These are phyloP conservation scores for Symbiodinium natans DNA, from an alignment of 73 alveolate species.

Conservation along the genomic window DNA sequence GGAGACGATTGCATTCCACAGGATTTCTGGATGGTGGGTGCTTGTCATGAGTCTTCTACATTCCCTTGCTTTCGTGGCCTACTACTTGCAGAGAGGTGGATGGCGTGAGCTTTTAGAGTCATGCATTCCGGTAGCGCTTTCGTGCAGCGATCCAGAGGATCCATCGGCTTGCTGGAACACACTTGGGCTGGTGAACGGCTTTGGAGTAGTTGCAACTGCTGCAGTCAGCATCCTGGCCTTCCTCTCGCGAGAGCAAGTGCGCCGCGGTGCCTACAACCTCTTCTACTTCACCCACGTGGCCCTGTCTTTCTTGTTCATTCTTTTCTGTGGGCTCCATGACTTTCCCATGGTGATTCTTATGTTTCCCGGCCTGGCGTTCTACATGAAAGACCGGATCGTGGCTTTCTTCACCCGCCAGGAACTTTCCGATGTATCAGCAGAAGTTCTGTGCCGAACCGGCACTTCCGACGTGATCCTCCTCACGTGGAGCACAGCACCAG, in stretches of 20 bases:
- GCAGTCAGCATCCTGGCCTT: background rate
- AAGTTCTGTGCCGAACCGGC: constrained; percentile 19
- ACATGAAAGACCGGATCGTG: constrained; percentile 8
- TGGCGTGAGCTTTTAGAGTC: constrained; percentile 19
- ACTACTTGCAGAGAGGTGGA: constrained; percentile 51
- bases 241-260: constrained; percentile 15
- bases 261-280: constrained; percentile 65
- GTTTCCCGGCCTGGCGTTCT: constrained; percentile 69
- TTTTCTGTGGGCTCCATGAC: constrained; percentile 66
- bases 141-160: background rate
- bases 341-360: constrained; percentile 46
- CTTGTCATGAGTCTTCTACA: constrained; percentile 31
- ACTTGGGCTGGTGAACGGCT: constrained; percentile 38
- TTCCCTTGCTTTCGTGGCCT: constrained; percentile 40
- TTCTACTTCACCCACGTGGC: constrained; percentile 62
- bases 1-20: constrained; percentile 41
- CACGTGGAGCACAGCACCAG: background rate
- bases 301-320: background rate
- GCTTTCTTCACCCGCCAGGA: background rate
- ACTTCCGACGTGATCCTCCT: background rate
- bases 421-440: constrained; percentile 3
- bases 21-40: constrained; percentile 73
- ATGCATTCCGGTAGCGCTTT: constrained; percentile 29
- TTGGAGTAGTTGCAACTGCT: constrained; percentile 44
- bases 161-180: constrained; percentile 40